phyloP scores from a whole-genome alignment of 768 basidiomycete genomes.

The Serendipita vermifera region DNA sequence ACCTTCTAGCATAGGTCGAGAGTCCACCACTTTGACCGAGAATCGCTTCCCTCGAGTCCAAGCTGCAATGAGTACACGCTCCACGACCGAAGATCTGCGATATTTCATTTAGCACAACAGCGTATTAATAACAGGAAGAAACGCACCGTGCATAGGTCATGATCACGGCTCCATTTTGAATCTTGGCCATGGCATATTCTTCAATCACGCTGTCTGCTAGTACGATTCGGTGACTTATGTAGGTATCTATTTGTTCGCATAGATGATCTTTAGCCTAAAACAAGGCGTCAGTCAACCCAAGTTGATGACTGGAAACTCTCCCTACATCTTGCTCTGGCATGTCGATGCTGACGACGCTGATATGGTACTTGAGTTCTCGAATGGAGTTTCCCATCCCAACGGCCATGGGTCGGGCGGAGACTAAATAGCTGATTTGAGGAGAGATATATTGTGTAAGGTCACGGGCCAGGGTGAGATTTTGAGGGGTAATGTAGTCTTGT shows the following conservation, averaged over 20 bases:
- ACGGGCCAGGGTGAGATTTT: slow-evolving; percentile 72
- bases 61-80: slow-evolving; percentile 73
- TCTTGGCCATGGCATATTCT: slow-evolving; percentile 78
- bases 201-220: slow-evolving; percentile 90
- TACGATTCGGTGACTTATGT: slow-evolving; percentile 87
- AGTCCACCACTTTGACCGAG: slow-evolving; percentile 87
- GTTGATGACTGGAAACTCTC: slow-evolving; percentile 22
- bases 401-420: slow-evolving; percentile 79
- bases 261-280: slow-evolving; percentile 74
- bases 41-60: slow-evolving; percentile 63
- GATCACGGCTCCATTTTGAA: slow-evolving; percentile 85
- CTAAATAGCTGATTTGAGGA: slow-evolving; percentile 83
- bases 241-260: slow-evolving; percentile 77
- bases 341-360: slow-evolving; percentile 84
- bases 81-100: slow-evolving; percentile 81
- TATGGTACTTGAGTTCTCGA: slow-evolving; percentile 87
- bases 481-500: slow-evolving; percentile 77
- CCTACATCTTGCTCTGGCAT: slow-evolving; percentile 91
- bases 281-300: too few species aligned
- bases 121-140: background rate
- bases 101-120: slow-evolving; percentile 5
- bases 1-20: slow-evolving; percentile 90
- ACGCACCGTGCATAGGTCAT: slow-evolving; percentile 81
- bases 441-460: slow-evolving; percentile 88
- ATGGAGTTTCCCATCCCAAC: slow-evolving; percentile 92